Evolutionary conservation across 177 flowering plant genomes (phyloP).

Genomic region (Telopea speciosissima): DNA sequence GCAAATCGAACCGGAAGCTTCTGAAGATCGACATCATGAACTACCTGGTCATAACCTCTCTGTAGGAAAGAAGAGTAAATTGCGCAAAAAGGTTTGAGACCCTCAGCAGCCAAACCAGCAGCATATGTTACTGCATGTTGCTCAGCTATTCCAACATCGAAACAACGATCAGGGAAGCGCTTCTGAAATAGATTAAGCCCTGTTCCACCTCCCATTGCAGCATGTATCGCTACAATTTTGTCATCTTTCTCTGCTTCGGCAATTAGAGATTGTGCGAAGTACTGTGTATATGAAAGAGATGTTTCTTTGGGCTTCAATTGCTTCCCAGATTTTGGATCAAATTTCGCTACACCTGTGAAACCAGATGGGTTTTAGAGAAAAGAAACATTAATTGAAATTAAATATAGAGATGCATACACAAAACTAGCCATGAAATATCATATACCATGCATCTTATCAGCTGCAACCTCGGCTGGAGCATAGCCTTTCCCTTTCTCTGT

Average conservation of each 20-base stretch:
- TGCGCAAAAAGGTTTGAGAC: slow-evolving; percentile 50
- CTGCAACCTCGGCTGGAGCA: slow-evolving; percentile 39
- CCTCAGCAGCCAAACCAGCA: slow-evolving; percentile 50
- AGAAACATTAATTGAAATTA: not conserved
- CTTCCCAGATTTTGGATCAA: slow-evolving; percentile 33
- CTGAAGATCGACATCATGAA: slow-evolving; percentile 55
- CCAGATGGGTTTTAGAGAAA: not conserved
- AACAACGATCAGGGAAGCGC: slow-evolving; percentile 36
- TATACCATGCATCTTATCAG: slow-evolving; percentile 48
- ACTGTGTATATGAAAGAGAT: slow-evolving; percentile 34
- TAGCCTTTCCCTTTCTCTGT: slow-evolving; percentile 59
- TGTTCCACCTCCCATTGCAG: slow-evolving; percentile 62
- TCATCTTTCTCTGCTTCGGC: slow-evolving; percentile 46
- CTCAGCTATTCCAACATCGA: slow-evolving; percentile 57
- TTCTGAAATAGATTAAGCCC: slow-evolving; percentile 45
- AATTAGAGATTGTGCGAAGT: slow-evolving; percentile 42
- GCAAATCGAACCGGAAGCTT: slow-evolving; percentile 50
- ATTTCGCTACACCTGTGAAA: slow-evolving; percentile 33
- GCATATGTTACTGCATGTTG: slow-evolving; percentile 61
- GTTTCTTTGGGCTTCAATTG: slow-evolving; percentile 26
- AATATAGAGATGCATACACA: too few relatives aligned
- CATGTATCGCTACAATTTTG: slow-evolving; percentile 41
- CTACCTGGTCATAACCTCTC: slow-evolving; percentile 54
- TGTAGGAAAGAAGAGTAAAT: slow-evolving; percentile 52
- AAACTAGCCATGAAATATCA: not conserved